Evolutionary conservation across 805 yeast species (phyloP), one percentile per base, ranked within the genome.

Genomic region (Lipomyces mesembrius): DNA sequence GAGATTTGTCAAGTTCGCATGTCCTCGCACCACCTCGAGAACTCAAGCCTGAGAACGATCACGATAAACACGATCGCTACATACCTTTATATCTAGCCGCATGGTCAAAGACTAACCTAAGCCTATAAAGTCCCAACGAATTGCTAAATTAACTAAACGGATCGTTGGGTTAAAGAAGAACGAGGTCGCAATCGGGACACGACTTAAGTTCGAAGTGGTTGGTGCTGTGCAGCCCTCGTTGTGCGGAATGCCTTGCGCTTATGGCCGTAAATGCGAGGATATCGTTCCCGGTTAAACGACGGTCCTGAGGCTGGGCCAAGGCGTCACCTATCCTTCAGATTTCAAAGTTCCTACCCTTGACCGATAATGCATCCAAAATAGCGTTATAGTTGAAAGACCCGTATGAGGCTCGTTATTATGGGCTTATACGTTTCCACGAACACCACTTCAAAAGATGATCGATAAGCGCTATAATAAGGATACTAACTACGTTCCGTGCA

Each of bases 81-180:
- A 8, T 74, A 81, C 83, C 76, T 80, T 83, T 65, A 83, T 78
- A 74, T 84, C 85, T 71, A 84, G 78, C 76, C 81, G 82, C 87
- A 84, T 84, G 9, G 20, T 17, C 20, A 43, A 37, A n/a, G 49
- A 43, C 49, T 43, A 43, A 17, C 9, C n/a, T n/a, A 17, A 22
- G 22, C 49, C 9, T 7, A n/a, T n/a, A 17, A 17, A 5, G 9
- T 43, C 49, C 20, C 49, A n/a, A 17, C 9, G 20, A 43, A 43
- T n/a, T n/a, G 25, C 49, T 43, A 4, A 43, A 17, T 17, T 43
- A 43, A n/a, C 14, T 17, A 7, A 43, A 43, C 49, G 11, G 17
- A 43, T 43, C 20, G 20, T 43, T 43, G 14, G 17, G 39, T 11
- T 37, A 37, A 37, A 37, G 39, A 14, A 37, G 39, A 37, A 37